Percentiles rank a stretch among this genome's conserved stretches.
These are phyloP conservation scores for Xylaria sp. DNA, from an alignment of 495 filamentous ascomycete genomes.

Conservation along the genomic window DNA sequence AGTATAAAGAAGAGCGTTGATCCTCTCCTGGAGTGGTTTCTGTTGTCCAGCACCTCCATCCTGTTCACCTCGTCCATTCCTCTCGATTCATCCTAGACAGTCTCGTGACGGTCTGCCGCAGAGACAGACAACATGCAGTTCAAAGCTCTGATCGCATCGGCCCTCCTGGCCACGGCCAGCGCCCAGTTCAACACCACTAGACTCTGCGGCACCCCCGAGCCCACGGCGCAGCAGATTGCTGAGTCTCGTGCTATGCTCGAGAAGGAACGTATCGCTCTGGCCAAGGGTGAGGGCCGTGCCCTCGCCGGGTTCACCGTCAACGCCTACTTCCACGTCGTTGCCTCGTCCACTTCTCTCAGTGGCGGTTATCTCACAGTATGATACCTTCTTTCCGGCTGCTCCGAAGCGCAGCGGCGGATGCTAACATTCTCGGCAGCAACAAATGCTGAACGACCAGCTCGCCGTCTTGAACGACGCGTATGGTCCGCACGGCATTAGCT, in stretches of 20 bases:
- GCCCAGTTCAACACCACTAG: slow-evolving; percentile 33
- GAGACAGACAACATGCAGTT: slow-evolving; percentile 45
- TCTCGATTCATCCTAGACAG: not conserved
- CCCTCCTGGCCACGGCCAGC: slow-evolving; percentile 42
- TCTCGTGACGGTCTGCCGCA: slow-evolving; percentile 3
- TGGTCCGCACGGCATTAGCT: slow-evolving; percentile 57
- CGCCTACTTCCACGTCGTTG: slow-evolving; percentile 70
- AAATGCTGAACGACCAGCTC: slow-evolving; percentile 52
- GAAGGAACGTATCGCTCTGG: slow-evolving; percentile 35
- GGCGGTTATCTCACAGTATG: slow-evolving; percentile 59
- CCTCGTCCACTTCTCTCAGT: slow-evolving; percentile 49
- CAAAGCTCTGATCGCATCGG: slow-evolving; percentile 40
- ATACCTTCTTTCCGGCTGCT: slow-evolving; percentile 30
- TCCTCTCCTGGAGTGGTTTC: slow-evolving; percentile 3
- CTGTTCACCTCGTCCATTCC: slow-evolving; percentile 13
- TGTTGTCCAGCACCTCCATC: not conserved
- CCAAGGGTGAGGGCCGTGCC: slow-evolving; percentile 34
- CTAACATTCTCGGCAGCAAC: slow-evolving; percentile 35
- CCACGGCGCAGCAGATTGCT: slow-evolving; percentile 45
- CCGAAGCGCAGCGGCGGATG: slow-evolving; percentile 10
- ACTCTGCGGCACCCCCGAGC: slow-evolving; percentile 51
- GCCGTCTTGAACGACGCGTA: slow-evolving; percentile 59
- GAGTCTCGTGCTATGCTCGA: slow-evolving; percentile 41
- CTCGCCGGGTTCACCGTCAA: slow-evolving; percentile 51
- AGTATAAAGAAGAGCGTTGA: slow-evolving; percentile 24